These are phyloP conservation scores for Aspergillus sp. DNA, from an alignment of 2,329 filamentous ascomycete species.

Conservation along the genomic window DNA sequence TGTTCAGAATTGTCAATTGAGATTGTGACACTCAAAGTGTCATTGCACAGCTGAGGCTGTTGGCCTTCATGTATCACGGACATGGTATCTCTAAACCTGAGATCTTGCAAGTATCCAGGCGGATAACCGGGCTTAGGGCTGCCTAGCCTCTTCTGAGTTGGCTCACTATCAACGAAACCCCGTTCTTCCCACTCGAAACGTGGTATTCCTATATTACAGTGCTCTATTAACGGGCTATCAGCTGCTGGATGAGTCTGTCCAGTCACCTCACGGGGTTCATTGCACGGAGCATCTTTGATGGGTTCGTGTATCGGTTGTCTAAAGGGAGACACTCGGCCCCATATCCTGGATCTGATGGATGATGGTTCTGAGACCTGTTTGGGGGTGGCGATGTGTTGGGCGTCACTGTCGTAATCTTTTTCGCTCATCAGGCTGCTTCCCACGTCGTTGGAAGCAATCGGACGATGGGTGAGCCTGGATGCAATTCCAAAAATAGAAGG, in stretches of 20 bases:
- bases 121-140: too few species aligned
- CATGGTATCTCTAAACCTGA: too few species aligned
- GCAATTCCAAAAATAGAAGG: slow-evolving; percentile 20
- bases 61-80: too few species aligned
- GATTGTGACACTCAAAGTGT: too few species aligned
- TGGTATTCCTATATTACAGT: too few species aligned
- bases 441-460: slow-evolving; percentile 18
- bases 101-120: too few species aligned
- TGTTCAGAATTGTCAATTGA: too few species aligned
- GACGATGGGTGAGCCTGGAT: slow-evolving; percentile 10
- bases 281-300: neutral
- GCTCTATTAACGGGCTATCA: neutral
- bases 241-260: too few species aligned
- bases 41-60: too few species aligned
- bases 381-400: slow-evolving; percentile 37
- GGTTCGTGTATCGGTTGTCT: slow-evolving; percentile 8
- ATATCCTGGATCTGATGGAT: slow-evolving; percentile 7
- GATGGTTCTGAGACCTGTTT: slow-evolving; percentile 18
- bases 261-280: neutral
- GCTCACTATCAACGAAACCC: too few species aligned
- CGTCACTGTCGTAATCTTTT: slow-evolving; percentile 43
- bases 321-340: slow-evolving; percentile 8
- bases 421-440: slow-evolving; percentile 39
- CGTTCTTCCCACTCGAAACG: too few species aligned
- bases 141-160: too few species aligned